phyloP scores from a whole-genome alignment of 2,329 filamentous ascomycete species.

The Xylaria arbuscula region DNA sequence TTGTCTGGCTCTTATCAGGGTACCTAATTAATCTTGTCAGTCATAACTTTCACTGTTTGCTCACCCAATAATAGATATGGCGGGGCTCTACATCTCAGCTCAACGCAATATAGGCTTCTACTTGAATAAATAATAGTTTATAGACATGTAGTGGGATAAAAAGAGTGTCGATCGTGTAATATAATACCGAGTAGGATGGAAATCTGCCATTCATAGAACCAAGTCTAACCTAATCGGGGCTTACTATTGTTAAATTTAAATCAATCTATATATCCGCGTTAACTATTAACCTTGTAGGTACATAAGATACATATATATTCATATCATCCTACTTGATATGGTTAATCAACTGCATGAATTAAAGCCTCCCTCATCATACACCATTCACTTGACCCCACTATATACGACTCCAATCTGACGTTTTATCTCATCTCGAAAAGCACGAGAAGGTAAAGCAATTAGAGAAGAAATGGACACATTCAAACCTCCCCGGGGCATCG shows the following conservation, averaged over 20 bases:
- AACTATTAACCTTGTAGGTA: too few species aligned
- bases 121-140: too few species aligned
- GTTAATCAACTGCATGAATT: too few species aligned
- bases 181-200: background rate
- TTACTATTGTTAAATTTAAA: background rate
- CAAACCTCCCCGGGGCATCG: slow-evolving; percentile 64
- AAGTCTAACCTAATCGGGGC: background rate
- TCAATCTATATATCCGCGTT: background rate
- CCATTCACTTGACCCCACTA: too few species aligned
- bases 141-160: too few species aligned
- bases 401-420: too few species aligned
- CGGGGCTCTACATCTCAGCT: background rate
- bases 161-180: too few species aligned
- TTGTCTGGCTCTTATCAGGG: background rate
- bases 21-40: background rate
- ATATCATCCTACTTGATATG: too few species aligned
- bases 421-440: background rate
- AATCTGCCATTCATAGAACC: background rate
- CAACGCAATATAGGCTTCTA: background rate
- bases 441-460: background rate
- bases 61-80: background rate
- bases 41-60: background rate
- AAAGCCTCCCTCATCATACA: too few species aligned
- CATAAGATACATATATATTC: too few species aligned
- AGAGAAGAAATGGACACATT: slow-evolving; percentile 39